Percentiles rank a stretch among this genome's conserved stretches.
Evolutionary conservation across 208 protist species (phyloP).

Genomic region (Herpetomonas samuelpessoai): DNA sequence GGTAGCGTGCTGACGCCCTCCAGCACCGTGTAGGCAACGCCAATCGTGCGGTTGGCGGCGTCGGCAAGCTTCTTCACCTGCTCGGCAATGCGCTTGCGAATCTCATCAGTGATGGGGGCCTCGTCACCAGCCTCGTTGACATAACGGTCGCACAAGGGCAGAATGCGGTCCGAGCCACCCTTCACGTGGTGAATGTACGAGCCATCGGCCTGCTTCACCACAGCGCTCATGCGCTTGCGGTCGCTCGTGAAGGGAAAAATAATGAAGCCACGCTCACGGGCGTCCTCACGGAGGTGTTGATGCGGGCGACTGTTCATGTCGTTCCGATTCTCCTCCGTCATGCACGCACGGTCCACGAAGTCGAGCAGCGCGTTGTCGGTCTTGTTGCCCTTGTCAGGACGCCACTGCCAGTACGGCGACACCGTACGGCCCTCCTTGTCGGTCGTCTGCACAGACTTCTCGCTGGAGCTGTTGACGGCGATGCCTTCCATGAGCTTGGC

Average conservation of each 20-base stretch:
- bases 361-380: slow-evolving; percentile 84
- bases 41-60: slow-evolving; percentile 82
- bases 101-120: slow-evolving; percentile 31
- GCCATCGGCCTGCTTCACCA: slow-evolving; percentile 43
- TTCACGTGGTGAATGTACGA: slow-evolving; percentile 78
- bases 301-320: slow-evolving; percentile 47
- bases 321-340: slow-evolving; percentile 17
- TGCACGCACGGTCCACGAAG: slow-evolving; percentile 57
- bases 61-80: slow-evolving; percentile 50
- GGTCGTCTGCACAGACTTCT: slow-evolving; percentile 47
- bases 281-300: slow-evolving; percentile 41
- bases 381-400: slow-evolving; percentile 78
- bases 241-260: slow-evolving; percentile 87
- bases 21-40: slow-evolving; percentile 60
- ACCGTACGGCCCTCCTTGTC: slow-evolving; percentile 33
- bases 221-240: slow-evolving; percentile 86
- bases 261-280: slow-evolving; percentile 37
- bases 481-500: slow-evolving; percentile 42
- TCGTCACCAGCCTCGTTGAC: slow-evolving; percentile 49
- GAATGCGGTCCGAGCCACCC: slow-evolving; percentile 91
- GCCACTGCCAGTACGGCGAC: slow-evolving; percentile 60
- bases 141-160: slow-evolving; percentile 72
- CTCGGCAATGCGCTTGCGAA: slow-evolving; percentile 29
- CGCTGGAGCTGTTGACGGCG: slow-evolving; percentile 75
- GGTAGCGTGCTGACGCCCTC: slow-evolving; percentile 25